These are phyloP conservation scores for Talaromyces wortmannii DNA, from an alignment of 495 filamentous ascomycete genomes.

Conservation along the genomic window DNA sequence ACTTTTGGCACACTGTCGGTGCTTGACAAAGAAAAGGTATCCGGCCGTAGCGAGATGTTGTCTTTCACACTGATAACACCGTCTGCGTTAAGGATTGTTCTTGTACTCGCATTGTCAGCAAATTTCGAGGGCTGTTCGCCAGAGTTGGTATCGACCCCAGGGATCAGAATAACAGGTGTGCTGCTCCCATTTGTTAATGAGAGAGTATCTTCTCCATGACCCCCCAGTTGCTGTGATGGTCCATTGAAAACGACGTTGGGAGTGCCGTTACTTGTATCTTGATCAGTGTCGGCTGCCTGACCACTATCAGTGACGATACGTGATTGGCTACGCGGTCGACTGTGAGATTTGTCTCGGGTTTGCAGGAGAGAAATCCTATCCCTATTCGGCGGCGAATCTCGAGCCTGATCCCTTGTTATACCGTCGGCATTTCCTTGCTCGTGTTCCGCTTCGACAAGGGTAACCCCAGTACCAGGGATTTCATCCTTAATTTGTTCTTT, in stretches of 20 bases:
- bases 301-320: constrained; percentile 5
- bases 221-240: background rate
- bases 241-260: background rate
- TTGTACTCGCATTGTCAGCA: constrained; percentile 22
- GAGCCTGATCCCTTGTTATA: no score
- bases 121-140: constrained; percentile 12
- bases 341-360: background rate
- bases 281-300: background rate
- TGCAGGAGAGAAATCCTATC: background rate
- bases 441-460: background rate
- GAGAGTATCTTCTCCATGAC: background rate
- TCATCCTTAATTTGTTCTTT: constrained; percentile 31
- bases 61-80: constrained; percentile 17
- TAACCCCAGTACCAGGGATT: background rate
- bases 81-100: constrained; percentile 22
- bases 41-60: background rate
- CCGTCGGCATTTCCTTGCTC: background rate
- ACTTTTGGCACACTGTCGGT: background rate
- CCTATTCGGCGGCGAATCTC: background rate
- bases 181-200: background rate
- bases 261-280: background rate
- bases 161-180: constrained; percentile 2
- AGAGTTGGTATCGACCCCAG: constrained; percentile 11
- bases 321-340: constrained; percentile 1
- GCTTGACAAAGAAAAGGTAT: background rate